A percentile compares a stretch with the other conserved stretches of the same genome.
phyloP scores from a whole-genome alignment of 1,139 yeast species.

The Geotrichum europaeum region DNA sequence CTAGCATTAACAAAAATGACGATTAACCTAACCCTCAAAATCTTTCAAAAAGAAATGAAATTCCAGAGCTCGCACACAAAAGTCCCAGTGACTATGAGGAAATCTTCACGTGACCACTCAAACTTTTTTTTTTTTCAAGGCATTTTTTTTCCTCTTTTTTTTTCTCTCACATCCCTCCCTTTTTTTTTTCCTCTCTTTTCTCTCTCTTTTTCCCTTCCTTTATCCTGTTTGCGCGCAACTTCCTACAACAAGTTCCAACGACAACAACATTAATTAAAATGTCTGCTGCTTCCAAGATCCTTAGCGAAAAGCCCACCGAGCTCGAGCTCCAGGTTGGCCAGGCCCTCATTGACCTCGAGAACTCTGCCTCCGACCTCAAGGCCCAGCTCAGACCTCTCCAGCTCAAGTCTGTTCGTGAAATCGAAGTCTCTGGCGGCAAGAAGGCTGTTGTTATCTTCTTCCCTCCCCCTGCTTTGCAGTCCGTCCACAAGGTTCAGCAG shows the following conservation, averaged over 20 bases:
- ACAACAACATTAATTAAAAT: constrained; percentile 39
- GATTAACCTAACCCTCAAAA: not conserved
- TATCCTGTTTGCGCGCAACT: constrained; percentile 2
- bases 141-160: constrained; percentile 1
- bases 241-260: constrained; percentile 2
- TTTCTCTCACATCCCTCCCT: not conserved
- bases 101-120: constrained; percentile 15
- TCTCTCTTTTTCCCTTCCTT: not conserved
- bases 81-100: not conserved
- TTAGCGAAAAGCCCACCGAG: constrained; percentile 72
- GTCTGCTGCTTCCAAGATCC: constrained; percentile 96
- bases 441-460: constrained; percentile 97
- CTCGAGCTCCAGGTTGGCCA: constrained; percentile 99
- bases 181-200: not conserved
- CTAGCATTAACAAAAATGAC: not conserved
- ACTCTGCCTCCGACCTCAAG: constrained; percentile 89
- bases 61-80: not conserved
- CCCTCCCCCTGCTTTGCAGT: constrained; percentile 89
- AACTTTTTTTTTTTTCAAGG: constrained; percentile 3
- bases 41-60: not conserved
- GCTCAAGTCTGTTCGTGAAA: constrained; percentile 97
- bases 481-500: constrained; percentile 93
- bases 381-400: constrained; percentile 98
- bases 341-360: constrained; percentile 96
- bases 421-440: constrained; percentile 98